Evolutionary conservation across 768 basidiomycete species (phyloP).

Genomic region (Solioccasus polychromus): DNA sequence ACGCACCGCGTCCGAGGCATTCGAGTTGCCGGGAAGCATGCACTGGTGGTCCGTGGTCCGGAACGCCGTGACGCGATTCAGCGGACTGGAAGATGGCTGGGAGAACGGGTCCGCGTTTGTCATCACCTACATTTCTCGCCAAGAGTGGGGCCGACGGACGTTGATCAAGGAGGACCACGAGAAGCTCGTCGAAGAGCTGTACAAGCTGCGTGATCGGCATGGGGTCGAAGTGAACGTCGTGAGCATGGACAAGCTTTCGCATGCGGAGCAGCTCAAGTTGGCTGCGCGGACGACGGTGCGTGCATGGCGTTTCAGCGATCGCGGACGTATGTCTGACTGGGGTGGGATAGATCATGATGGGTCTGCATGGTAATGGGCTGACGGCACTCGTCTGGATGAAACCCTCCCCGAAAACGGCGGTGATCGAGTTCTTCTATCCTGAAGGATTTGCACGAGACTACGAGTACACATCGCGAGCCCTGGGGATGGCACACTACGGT

Average conservation of each 20-base stretch:
- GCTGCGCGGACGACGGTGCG: constrained; percentile 84
- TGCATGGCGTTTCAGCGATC: constrained; percentile 1
- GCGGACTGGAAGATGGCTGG: constrained; percentile 49
- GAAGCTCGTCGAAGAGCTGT: constrained; percentile 68
- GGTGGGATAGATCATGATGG: constrained; percentile 82
- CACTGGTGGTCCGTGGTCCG: constrained; percentile 86
- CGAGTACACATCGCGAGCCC: constrained; percentile 72
- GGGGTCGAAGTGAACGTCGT: constrained; percentile 90
- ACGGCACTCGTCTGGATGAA: constrained; percentile 93
- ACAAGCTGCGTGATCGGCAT: constrained; percentile 62
- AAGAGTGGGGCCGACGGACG: constrained; percentile 86
- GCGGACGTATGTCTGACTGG: neutral
- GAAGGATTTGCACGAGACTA: constrained; percentile 86
- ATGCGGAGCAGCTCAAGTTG: constrained; percentile 75
- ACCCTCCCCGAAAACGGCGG: constrained; percentile 74
- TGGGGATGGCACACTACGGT: constrained; percentile 82
- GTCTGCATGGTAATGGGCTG: constrained; percentile 90
- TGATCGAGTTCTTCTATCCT: constrained; percentile 90
- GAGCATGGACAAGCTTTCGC: constrained; percentile 74
- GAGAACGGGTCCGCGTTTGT: constrained; percentile 63
- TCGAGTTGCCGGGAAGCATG: constrained; percentile 67
- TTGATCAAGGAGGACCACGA: constrained; percentile 75
- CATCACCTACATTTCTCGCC: constrained; percentile 90
- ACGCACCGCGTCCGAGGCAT: constrained; percentile 73
- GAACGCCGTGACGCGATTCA: constrained; percentile 68